These are phyloP conservation scores for Neurospora crassa DNA, from an alignment of 2,329 filamentous ascomycete species.

Conservation along the genomic window DNA sequence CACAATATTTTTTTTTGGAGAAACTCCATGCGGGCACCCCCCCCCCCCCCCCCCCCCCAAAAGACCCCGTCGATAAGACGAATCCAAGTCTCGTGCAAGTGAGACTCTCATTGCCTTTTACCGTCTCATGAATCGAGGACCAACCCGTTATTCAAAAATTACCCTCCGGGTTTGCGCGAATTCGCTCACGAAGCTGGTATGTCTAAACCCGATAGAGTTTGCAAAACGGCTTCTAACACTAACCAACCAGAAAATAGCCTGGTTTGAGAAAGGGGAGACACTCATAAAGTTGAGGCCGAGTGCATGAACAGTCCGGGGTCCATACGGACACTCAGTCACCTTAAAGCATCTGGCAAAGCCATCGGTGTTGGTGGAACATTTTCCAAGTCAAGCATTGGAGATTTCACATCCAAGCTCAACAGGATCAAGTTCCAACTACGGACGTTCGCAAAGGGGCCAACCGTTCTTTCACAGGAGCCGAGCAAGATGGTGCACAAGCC, in stretches of 20 bases:
- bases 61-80: neutral
- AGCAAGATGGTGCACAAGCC: constrained; percentile 4
- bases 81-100: neutral
- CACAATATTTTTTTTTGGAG: neutral
- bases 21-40: neutral
- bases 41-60: neutral
- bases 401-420: neutral
- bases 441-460: constrained; percentile 3
- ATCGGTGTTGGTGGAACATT: neutral
- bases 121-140: neutral
- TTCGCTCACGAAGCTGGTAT: neutral
- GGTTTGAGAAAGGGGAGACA: neutral
- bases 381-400: neutral
- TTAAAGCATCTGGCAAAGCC: neutral
- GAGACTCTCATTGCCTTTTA: neutral
- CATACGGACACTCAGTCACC: neutral
- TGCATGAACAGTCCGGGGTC: neutral
- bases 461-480: constrained; percentile 9
- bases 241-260: neutral
- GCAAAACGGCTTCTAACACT: neutral
- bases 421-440: neutral
- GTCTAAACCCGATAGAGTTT: neutral
- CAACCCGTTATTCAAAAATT: neutral
- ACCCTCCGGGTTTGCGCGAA: neutral
- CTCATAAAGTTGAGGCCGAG: neutral